Percentiles rank a stretch among this genome's conserved stretches.
These are phyloP conservation scores for Cytospora piceae DNA, from an alignment of 2,329 filamentous ascomycete genomes.

Conservation along the genomic window DNA sequence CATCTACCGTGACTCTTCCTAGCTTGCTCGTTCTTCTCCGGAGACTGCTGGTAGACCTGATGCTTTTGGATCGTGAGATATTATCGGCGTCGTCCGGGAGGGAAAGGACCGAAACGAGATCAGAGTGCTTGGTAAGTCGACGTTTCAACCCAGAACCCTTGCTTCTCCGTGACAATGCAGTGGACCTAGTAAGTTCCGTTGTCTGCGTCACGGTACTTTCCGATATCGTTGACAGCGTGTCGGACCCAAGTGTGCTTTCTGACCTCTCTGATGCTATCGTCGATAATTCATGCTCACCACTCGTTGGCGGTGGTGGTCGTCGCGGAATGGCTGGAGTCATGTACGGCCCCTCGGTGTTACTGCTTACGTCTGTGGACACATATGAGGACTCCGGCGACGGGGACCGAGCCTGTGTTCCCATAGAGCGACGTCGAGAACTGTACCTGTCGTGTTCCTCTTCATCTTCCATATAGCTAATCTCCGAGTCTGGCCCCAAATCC, in stretches of 20 bases:
- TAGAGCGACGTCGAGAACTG: conserved; percentile 38
- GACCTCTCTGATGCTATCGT: conserved; percentile 60
- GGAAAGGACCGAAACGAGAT: conserved; percentile 91
- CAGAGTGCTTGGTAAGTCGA: conserved; percentile 86
- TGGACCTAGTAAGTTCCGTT: conserved; percentile 52
- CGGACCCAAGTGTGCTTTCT: conserved; percentile 51
- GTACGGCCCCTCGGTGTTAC: conserved; percentile 34
- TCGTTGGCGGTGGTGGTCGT: conserved; percentile 52
- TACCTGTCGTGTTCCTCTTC: conserved; percentile 34
- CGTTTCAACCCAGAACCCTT: conserved; percentile 64
- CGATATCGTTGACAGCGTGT: conserved; percentile 54
- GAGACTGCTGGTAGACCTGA: conserved; percentile 77
- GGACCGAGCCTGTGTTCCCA: conserved; percentile 40
- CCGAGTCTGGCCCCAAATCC: conserved; percentile 39
- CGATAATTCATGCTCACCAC: conserved; percentile 58
- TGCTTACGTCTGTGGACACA: conserved; percentile 31
- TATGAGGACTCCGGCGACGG: conserved; percentile 39
- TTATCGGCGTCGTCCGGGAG: conserved; percentile 62
- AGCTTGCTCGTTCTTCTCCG: conserved; percentile 71
- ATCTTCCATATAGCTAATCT: conserved; percentile 32
- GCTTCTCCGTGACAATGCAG: conserved; percentile 50
- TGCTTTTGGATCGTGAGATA: conserved; percentile 66
- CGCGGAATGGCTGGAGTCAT: conserved; percentile 34
- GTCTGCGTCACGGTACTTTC: conserved; percentile 59
- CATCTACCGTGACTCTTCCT: conserved; percentile 70